Evolutionary conservation across 1,284 basidiomycete species (phyloP).

Genomic region (Pterulicium gracile): DNA sequence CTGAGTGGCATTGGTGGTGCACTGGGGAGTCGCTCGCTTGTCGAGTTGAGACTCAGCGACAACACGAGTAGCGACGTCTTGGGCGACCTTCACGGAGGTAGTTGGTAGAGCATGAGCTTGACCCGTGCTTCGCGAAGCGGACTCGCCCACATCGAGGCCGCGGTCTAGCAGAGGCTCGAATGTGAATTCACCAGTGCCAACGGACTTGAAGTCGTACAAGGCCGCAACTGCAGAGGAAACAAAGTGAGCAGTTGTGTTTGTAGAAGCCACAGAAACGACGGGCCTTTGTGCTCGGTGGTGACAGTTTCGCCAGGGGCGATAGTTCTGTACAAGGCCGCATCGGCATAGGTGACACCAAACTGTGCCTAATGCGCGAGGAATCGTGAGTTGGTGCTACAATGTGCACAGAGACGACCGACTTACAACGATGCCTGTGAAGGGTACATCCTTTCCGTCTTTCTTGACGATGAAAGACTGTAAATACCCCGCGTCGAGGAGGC

Average conservation of each 20-base stretch:
- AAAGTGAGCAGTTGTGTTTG: neutral
- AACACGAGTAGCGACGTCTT: neutral
- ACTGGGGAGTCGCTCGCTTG: neutral
- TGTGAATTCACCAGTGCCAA: conserved; percentile 10
- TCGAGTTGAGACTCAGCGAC: neutral
- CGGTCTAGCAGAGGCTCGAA: conserved; percentile 6
- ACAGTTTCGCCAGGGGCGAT: conserved; percentile 1
- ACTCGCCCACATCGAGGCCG: neutral
- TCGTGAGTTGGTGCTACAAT: neutral
- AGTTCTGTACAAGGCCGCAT: neutral
- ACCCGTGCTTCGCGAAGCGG: no score
- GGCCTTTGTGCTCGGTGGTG: neutral
- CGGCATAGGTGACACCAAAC: neutral
- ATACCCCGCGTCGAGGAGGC: neutral
- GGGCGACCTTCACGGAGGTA: neutral
- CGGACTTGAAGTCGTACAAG: conserved; percentile 8
- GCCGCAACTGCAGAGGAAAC: neutral
- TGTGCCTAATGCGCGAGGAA: neutral
- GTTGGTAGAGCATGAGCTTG: no score
- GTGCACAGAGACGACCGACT: neutral
- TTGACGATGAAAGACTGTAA: conserved; percentile 1
- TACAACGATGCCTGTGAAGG: neutral
- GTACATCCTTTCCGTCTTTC: neutral
- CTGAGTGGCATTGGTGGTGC: neutral
- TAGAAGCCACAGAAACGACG: neutral